phyloP scores from a whole-genome alignment of 2,329 filamentous ascomycete species.

The Fusarium dimerum region DNA sequence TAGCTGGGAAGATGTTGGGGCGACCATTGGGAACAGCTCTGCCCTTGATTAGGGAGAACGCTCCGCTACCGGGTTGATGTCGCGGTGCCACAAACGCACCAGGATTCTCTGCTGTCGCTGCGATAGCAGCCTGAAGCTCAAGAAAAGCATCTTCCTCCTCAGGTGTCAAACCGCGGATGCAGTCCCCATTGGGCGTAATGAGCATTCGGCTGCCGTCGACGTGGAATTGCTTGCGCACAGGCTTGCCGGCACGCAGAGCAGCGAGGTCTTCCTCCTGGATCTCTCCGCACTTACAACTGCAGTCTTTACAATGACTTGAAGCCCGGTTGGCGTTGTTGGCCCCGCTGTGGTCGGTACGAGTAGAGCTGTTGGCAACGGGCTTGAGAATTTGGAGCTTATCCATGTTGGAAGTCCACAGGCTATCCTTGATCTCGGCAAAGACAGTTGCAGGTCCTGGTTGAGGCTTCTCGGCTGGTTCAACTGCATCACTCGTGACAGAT shows the following conservation, averaged over 20 bases:
- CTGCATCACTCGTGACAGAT: constrained; percentile 11
- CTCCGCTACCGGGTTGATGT: constrained; percentile 53
- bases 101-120: constrained; percentile 50
- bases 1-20: constrained; percentile 61
- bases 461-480: constrained; percentile 30
- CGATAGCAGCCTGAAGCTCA: constrained; percentile 63
- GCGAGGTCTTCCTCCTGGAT: constrained; percentile 53
- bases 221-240: constrained; percentile 58
- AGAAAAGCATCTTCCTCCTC: constrained; percentile 73
- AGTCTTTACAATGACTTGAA: constrained; percentile 37
- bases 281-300: constrained; percentile 41
- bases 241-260: constrained; percentile 54
- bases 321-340: constrained; percentile 24
- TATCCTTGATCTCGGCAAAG: constrained; percentile 37
- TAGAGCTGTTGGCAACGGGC: constrained; percentile 33
- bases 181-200: constrained; percentile 75
- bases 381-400: constrained; percentile 41
- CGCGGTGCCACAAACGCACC: constrained; percentile 58
- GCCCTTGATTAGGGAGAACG: constrained; percentile 64
- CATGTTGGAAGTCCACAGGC: constrained; percentile 34
- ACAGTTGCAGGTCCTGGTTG: constrained; percentile 36
- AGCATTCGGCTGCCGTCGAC: constrained; percentile 67
- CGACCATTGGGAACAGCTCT: constrained; percentile 65
- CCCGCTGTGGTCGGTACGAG: constrained; percentile 29
- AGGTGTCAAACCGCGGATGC: constrained; percentile 68